Evolutionary conservation across 2,329 filamentous ascomycete genomes (phyloP).

Genomic region (Cladosporium halotolerans): DNA sequence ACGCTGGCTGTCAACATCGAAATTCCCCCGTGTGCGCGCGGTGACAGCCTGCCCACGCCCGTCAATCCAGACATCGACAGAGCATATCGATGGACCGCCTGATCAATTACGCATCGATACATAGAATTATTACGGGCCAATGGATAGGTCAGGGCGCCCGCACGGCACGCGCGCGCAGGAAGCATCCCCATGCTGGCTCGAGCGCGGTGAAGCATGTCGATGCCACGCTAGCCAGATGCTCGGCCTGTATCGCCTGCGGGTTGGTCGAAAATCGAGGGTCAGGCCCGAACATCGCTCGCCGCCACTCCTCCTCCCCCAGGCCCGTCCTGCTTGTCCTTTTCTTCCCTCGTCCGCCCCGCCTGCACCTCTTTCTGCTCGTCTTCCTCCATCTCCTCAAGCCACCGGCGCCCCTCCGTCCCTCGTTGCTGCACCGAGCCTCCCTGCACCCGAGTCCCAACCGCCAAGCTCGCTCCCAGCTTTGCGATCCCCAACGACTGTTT

Average conservation of each 20-base stretch:
- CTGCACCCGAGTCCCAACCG: constrained; percentile 7
- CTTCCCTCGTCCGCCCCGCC: neutral
- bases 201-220: neutral
- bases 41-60: no score
- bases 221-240: constrained; percentile 5
- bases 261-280: constrained; percentile 9
- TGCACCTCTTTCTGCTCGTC: neutral
- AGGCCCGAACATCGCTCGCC: constrained; percentile 6
- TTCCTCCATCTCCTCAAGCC: neutral
- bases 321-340: constrained; percentile 3
- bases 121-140: neutral
- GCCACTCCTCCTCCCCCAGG: constrained; percentile 8
- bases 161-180: neutral
- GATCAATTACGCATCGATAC: no score
- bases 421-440: constrained; percentile 4
- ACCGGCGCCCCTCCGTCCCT: neutral
- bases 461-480: constrained; percentile 3
- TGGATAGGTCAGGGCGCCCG: neutral
- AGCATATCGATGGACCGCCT: no score
- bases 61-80: no score
- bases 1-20: constrained; percentile 4
- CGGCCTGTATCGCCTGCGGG: constrained; percentile 5
- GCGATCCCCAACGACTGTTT: neutral
- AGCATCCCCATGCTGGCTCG: constrained; percentile 6
- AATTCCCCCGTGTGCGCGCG: neutral